Conservation (phyloP, 2,329 filamentous ascomycete species). For the Alternaria triticimaculans region DNA sequence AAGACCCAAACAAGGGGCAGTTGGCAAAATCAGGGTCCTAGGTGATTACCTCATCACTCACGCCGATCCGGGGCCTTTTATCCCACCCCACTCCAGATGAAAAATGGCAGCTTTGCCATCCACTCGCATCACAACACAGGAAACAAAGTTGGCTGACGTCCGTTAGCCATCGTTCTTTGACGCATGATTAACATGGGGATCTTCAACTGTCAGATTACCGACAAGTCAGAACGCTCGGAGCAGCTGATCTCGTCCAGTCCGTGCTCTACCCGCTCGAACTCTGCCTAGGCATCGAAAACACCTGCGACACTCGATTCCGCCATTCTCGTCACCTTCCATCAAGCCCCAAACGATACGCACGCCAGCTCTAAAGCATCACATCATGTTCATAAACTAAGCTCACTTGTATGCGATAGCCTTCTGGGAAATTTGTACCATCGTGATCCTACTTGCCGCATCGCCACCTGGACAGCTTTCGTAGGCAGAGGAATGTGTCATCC, state of each 20-base stretch:
- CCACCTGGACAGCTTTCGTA: not conserved
- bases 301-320: not conserved
- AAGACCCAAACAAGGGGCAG: not conserved
- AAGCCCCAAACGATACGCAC: not conserved
- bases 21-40: not conserved
- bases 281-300: not conserved
- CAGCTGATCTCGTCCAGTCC: not conserved
- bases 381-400: not conserved
- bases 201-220: not conserved
- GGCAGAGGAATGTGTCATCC: not conserved
- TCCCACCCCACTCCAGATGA: not conserved
- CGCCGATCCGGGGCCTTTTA: not conserved
- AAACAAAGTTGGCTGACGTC: not conserved
- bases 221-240: not conserved
- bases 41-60: not conserved
- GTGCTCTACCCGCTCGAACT: not conserved
- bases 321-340: not conserved
- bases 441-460: not conserved
- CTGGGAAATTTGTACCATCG: not conserved
- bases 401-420: not conserved
- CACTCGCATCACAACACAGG: not conserved
- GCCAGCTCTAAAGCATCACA: not conserved
- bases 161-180: not conserved
- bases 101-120: not conserved
- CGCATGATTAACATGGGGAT: not conserved